Evolutionary conservation across 1,284 basidiomycete species (phyloP).

Genomic region (Ceratobasidium sp.): DNA sequence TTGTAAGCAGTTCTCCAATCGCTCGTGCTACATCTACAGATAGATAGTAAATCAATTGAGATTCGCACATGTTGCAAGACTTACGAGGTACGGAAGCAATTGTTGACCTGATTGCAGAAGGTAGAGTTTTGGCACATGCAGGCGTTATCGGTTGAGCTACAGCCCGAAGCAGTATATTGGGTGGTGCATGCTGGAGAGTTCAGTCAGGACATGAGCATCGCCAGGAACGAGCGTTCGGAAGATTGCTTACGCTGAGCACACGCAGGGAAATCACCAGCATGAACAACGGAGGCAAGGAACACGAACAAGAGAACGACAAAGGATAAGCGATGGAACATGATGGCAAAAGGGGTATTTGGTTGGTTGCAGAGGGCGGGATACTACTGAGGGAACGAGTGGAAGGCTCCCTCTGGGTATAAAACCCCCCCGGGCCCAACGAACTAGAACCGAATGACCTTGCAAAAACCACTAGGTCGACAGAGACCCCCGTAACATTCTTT

Average conservation of each 20-base stretch:
- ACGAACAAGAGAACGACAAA: slow-evolving; percentile 23
- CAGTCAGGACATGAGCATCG: background rate
- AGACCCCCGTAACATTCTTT: background rate
- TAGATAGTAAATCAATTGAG: background rate
- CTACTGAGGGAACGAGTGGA: slow-evolving; percentile 13
- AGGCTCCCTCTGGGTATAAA: slow-evolving; percentile 7
- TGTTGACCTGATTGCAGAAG: slow-evolving; percentile 43
- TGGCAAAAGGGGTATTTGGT: slow-evolving; percentile 14
- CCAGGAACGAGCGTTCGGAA: background rate
- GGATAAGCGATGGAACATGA: slow-evolving; percentile 35
- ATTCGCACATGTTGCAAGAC: background rate
- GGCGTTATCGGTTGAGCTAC: slow-evolving; percentile 34
- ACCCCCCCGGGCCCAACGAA: background rate
- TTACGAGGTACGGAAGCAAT: slow-evolving; percentile 42
- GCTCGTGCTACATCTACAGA: too few relatives aligned
- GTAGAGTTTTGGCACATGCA: slow-evolving; percentile 15
- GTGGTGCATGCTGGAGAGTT: slow-evolving; percentile 8
- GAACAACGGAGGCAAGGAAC: slow-evolving; percentile 6
- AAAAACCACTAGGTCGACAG: background rate
- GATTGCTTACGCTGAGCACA: slow-evolving; percentile 36
- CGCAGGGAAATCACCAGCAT: slow-evolving; percentile 26
- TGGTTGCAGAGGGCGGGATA: background rate
- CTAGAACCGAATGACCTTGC: slow-evolving; percentile 9
- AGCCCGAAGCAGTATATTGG: slow-evolving; percentile 22
- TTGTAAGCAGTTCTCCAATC: slow-evolving; percentile 32